These are phyloP conservation scores for Pythium sukuiense DNA, from an alignment of 352 stramenopile species.

Conservation along the genomic window DNA sequence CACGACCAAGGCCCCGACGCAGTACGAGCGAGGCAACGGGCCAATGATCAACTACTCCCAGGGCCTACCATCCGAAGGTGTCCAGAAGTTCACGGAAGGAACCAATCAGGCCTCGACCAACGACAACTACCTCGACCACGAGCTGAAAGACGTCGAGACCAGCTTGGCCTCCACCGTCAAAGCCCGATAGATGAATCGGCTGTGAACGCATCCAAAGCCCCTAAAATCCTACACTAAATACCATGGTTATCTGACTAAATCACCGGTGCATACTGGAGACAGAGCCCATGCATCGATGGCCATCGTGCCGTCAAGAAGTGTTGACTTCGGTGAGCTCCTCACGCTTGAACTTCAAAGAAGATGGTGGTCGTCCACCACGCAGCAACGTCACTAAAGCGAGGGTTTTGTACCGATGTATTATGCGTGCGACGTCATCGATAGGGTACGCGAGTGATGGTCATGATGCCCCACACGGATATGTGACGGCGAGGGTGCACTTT, in stretches of 20 bases:
- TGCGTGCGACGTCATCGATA: constrained; percentile 14
- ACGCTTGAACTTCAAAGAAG: constrained; percentile 3
- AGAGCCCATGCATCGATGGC: background rate
- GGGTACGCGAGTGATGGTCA: constrained; percentile 12
- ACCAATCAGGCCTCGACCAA: background rate
- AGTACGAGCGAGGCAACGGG: background rate
- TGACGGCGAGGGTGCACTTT: constrained; percentile 10
- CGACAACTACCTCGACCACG: background rate
- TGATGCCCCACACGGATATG: constrained; percentile 8
- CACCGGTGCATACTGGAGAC: too few species aligned
- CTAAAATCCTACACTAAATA: too few species aligned
- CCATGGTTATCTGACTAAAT: too few species aligned
- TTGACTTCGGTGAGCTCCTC: background rate
- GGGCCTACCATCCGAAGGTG: background rate
- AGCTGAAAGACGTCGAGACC: constrained; percentile 1
- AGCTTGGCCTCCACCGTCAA: background rate
- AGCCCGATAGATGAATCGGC: background rate
- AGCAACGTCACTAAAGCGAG: constrained; percentile 7
- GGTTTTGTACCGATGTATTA: constrained; percentile 12
- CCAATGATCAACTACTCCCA: constrained; percentile 4
- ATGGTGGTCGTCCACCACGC: background rate
- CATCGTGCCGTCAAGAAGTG: background rate
- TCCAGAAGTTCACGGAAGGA: constrained; percentile 3
- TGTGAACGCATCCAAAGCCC: too few species aligned
- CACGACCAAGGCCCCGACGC: constrained; percentile 4